Conservation (phyloP, 495 filamentous ascomycete species). For the Trichoderma parareesei region DNA sequence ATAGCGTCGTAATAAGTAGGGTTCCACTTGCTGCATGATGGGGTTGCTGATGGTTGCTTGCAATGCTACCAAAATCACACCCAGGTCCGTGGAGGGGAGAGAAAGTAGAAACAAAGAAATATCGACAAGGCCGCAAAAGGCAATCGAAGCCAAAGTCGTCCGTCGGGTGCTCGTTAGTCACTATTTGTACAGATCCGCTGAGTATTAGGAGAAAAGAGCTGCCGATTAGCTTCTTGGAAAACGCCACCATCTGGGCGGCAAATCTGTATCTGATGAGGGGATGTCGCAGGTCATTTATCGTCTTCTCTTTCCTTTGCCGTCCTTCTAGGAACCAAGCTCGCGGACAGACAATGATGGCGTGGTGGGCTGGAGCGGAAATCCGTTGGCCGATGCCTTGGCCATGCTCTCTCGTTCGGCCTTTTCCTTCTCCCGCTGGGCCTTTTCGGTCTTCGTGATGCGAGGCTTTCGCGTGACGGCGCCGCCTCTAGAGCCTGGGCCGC, state of each 20-base stretch:
- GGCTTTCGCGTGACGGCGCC: slow-evolving; percentile 70
- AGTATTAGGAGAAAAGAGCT: not conserved
- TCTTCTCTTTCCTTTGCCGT: not conserved
- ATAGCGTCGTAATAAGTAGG: too few species aligned
- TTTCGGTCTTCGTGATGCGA: slow-evolving; percentile 75
- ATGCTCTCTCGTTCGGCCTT: slow-evolving; percentile 39
- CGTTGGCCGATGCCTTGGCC: slow-evolving; percentile 9
- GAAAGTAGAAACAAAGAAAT: not conserved
- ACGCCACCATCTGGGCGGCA: not conserved
- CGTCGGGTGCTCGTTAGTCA: not conserved
- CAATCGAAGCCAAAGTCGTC: not conserved
- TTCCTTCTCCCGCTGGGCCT: slow-evolving; percentile 56
- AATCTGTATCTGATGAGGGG: not conserved
- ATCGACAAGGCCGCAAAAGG: not conserved
- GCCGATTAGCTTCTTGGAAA: not conserved
- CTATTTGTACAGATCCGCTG: not conserved
- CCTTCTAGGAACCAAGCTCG: slow-evolving; percentile 10
- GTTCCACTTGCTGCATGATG: too few species aligned
- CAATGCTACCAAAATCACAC: not conserved
- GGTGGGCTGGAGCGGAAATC: slow-evolving; percentile 4
- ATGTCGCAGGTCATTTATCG: not conserved
- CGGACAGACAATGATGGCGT: slow-evolving; percentile 9
- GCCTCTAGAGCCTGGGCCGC: slow-evolving; percentile 69
- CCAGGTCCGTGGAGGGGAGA: not conserved
- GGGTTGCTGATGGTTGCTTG: too few species aligned